Evolutionary conservation across 257 asterid species (phyloP), one percentile per base, ranked within the genome.

Genomic region (Cordia subcordata): DNA sequence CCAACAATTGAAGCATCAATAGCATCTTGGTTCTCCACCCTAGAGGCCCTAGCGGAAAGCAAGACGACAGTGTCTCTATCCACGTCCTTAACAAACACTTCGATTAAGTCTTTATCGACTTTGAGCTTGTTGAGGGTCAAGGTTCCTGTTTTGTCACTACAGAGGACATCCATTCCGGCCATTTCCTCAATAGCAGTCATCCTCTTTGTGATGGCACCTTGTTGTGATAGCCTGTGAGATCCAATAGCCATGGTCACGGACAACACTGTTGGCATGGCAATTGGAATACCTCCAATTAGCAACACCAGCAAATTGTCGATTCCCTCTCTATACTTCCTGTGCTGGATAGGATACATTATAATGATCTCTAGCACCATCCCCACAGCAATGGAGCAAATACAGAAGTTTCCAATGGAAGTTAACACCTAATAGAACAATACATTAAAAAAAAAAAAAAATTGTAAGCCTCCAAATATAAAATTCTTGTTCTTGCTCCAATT

Each of bases 231-330:
- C 38, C 97, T 63, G 58, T 87, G 96, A 19, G 96, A 90, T 47
- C 95, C 97, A n/a, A 90, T 90, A 19, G 97, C 97, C 97, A 90
- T 90, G 23, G 97, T 89, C 37, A 89, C 97, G 0, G 97, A 89
- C 79, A 89, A 61, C 17, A 89, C 97, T 0, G 96, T 86, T 1
- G 97, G 96, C 97, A 90, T 90, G 63, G 97, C 97, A 58, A 90
- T 90, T 11, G 97, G 97, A 65, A 90, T 90, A 20, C 97, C 97
- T 46, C 96, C 97, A 9, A 90, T 90, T 13, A 90, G 95, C 67
- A 90, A 57, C 64, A 90, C 98, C 9, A 90, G 67, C 62, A 90
- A 63, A 61, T 87, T 90, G 79, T 90, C 98, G 16, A 90, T 90
- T 14, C 98, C 97, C 8, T 87, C 88, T 53, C 97, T 85, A 68